Conservation (phyloP, 768 basidiomycete species). For the Tylopilus vinaceipallidus region DNA sequence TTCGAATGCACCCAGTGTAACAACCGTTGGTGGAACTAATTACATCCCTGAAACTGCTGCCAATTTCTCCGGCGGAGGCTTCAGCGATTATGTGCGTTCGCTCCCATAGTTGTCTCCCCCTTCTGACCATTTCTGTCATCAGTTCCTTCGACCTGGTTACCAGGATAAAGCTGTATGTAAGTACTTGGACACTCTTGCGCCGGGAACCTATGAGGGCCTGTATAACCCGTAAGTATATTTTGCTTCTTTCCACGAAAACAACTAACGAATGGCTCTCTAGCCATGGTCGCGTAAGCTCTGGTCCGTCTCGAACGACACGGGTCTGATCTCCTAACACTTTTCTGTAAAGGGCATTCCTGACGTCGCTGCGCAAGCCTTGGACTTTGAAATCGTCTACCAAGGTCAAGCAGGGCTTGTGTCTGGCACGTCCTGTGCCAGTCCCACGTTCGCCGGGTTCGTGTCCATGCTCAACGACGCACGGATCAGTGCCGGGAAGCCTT, state of each 20-base stretch:
- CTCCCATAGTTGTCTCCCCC: background rate
- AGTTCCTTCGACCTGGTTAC: slow-evolving; percentile 56
- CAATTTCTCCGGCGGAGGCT: slow-evolving; percentile 69
- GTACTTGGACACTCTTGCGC: slow-evolving; percentile 46
- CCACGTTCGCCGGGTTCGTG: slow-evolving; percentile 61
- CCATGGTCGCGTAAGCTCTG: slow-evolving; percentile 47
- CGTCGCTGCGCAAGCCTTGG: slow-evolving; percentile 56
- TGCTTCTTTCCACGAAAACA: background rate
- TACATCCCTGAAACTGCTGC: slow-evolving; percentile 58
- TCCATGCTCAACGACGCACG: slow-evolving; percentile 66
- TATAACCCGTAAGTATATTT: slow-evolving; percentile 50
- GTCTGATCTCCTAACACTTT: background rate
- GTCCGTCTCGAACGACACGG: no score
- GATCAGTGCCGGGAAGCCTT: slow-evolving; percentile 36
- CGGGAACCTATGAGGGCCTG: slow-evolving; percentile 52
- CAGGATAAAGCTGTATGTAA: slow-evolving; percentile 44
- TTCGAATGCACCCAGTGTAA: slow-evolving; percentile 46
- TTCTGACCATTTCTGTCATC: background rate
- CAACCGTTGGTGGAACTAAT: slow-evolving; percentile 66
- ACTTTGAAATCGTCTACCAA: slow-evolving; percentile 47
- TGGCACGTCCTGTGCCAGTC: slow-evolving; percentile 67
- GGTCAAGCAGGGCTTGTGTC: slow-evolving; percentile 41
- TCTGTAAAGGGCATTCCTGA: slow-evolving; percentile 57
- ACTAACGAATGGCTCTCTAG: slow-evolving; percentile 24
- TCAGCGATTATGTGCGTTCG: slow-evolving; percentile 57